Evolutionary conservation across 2,329 filamentous ascomycete genomes (phyloP).

Genomic region (Trichophyton schoenleinii): DNA sequence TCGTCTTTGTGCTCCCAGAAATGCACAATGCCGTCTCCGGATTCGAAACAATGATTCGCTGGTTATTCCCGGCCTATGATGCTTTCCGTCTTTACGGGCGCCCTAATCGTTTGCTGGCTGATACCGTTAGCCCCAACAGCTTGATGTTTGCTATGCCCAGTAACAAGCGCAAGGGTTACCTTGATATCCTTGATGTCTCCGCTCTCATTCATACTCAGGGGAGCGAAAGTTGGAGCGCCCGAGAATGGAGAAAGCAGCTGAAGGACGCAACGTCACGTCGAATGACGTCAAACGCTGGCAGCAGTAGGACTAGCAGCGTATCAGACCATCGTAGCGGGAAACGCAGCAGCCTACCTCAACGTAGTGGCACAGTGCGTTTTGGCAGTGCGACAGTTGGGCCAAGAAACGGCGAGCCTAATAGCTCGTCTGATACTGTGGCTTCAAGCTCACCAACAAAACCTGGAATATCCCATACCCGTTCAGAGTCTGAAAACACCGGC

Average conservation of each 20-base stretch:
- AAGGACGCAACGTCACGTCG: slow-evolving; percentile 65
- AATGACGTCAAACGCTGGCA: slow-evolving; percentile 14
- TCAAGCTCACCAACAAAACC: neutral
- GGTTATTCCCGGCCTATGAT: slow-evolving; percentile 87
- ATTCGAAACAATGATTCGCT: slow-evolving; percentile 89
- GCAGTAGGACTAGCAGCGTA: slow-evolving; percentile 55
- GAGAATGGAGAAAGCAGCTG: slow-evolving; percentile 76
- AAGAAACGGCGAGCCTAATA: slow-evolving; percentile 10
- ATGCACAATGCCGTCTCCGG: slow-evolving; percentile 80
- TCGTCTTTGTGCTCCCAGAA: slow-evolving; percentile 97
- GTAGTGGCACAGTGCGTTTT: slow-evolving; percentile 25
- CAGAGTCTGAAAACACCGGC: slow-evolving; percentile 23
- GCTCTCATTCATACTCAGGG: slow-evolving; percentile 65
- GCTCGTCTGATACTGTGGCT: slow-evolving; percentile 19
- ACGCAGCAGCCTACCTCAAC: slow-evolving; percentile 26
- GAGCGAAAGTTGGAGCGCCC: slow-evolving; percentile 66
- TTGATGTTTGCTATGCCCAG: slow-evolving; percentile 98
- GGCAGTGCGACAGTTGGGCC: slow-evolving; percentile 15
- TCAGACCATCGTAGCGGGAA: slow-evolving; percentile 36
- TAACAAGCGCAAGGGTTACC: slow-evolving; percentile 73
- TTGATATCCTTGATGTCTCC: slow-evolving; percentile 78
- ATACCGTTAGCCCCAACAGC: slow-evolving; percentile 72
- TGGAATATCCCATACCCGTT: slow-evolving; percentile 20
- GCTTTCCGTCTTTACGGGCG: slow-evolving; percentile 85
- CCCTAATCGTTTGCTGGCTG: slow-evolving; percentile 73